Base-by-base conservation (phyloP, 1,284 basidiomycete genomes). In the Malassezia arunalokei region DNA sequence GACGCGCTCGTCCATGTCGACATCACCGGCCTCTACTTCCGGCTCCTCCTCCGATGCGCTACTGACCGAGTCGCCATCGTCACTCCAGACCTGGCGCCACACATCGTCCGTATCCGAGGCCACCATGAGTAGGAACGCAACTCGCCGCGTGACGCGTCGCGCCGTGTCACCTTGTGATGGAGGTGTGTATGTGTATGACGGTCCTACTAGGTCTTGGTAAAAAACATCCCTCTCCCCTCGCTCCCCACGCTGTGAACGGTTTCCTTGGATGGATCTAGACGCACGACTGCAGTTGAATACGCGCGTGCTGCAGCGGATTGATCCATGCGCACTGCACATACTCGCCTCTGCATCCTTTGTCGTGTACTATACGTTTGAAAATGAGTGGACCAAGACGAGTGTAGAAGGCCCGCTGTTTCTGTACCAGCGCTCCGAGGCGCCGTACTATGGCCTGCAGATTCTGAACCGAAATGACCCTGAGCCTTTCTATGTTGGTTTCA, bases 351-450 rank as follows among this genome's bases (percentile, higher is more conserved):
- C 88, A 74, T 83, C 82, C 60, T 85, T 88, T 75, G 84, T 88
- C 6, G 68, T 73, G 8, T 59, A 75, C 7, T 76, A 76, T 59
- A 65, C 64, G 50, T 68, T 68, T 59, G 56, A 62, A 9, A 68
- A 66, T 3, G 63, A 68, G 46, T 73, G 73, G 73, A 81, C 83
- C 74, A 88, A 88, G 74, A 82, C 85, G 49, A 85, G 86, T 27
- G 85, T 78, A 63, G 87, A 90, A 72, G 87, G 87, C 2, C 84
- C 82, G 65, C 85, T 90, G 80, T 90, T 91, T 75, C 77, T 91
- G 54, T 88, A 85, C 67, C 83, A 87, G 70, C 78, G 86, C 30
- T 45, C 40, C 9, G 37, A 32, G 14, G 51, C 56, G 5, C 87
- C 87, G 0, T 82, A 81, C 35, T 87, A 88, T 68, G 87, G 86